Evolutionary conservation across 257 asterid species (phyloP), one percentile per base, ranked within the genome.

Genomic region (Fraxinus pennsylvanica): DNA sequence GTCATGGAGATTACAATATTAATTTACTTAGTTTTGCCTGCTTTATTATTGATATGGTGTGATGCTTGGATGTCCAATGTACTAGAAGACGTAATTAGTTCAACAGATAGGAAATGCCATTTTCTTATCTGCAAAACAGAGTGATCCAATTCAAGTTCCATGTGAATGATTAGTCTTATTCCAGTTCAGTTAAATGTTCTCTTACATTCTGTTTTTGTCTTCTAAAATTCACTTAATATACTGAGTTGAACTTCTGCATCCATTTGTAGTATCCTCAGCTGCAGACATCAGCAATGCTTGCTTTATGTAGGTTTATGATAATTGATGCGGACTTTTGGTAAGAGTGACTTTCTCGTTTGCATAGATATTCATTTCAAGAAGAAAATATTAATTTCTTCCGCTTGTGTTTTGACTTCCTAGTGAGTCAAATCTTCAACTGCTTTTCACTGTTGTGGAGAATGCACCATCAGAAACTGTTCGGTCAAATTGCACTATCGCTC

Each of bases 371-470:
- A 19, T 45, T 74, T 45, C 43, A 5, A 27, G 76, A 27, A 70
- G 66, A 72, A 69, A 65, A 27, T 30, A 45, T 35, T 78, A 75
- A 69, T 52, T 57, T 76, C 63, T 73, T 13, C 75, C 32, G 68
- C 73, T 67, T 67, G 45, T 75, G 70, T 74, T 78, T 63, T 83
- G 21, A 38, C 81, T 74, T 81, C 73, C 76, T 76, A 95, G 99
- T 75, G 96, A 91, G 76, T 86, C 92, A 79, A 91, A 93, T 88
- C 99, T 95, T 81, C 99, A 93, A 81, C 92, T 95, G 79, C 97
- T 95, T 84, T 95, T 95, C 89, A 95, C 99, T 74, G 94, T 95
- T 69, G 99, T 95, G 92, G 99, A 95, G 90, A 90, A 87, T 81
- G 92, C 99, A 1, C 92, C 89, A 3, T 93, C 98, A 78, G 99